phyloP scores from a whole-genome alignment of 2,329 filamentous ascomycete genomes.

The Calonectria henricotiae region DNA sequence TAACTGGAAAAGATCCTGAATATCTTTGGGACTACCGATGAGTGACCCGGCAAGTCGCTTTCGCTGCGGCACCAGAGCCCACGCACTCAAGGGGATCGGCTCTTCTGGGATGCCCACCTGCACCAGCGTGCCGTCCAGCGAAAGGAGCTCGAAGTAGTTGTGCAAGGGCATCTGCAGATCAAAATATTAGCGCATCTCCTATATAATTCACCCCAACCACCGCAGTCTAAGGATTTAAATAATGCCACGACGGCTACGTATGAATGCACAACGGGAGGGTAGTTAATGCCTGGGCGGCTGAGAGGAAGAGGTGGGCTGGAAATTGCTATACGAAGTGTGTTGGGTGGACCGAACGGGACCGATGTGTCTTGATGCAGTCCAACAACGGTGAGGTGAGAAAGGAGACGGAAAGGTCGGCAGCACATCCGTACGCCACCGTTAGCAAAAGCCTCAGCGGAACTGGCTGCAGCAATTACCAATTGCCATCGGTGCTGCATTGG shows the following conservation, averaged over 20 bases:
- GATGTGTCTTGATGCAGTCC: not conserved
- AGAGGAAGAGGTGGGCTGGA: not conserved
- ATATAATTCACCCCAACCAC: slow-evolving; percentile 11
- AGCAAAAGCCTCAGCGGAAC: not conserved
- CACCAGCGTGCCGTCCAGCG: slow-evolving; percentile 71
- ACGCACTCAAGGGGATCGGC: slow-evolving; percentile 42
- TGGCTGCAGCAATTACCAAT: not conserved
- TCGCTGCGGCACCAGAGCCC: slow-evolving; percentile 40
- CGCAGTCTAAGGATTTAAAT: slow-evolving; percentile 1
- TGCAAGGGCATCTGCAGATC: slow-evolving; percentile 44
- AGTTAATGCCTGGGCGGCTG: slow-evolving; percentile 11
- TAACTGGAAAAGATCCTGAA: slow-evolving; percentile 73
- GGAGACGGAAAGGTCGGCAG: not conserved
- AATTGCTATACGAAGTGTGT: slow-evolving; percentile 10
- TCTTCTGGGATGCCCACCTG: slow-evolving; percentile 73
- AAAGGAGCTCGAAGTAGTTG: slow-evolving; percentile 56
- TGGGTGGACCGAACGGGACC: not conserved
- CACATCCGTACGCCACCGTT: not conserved
- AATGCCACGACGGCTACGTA: not conserved
- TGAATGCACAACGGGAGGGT: slow-evolving; percentile 18
- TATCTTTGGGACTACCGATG: slow-evolving; percentile 70
- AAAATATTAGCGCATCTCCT: slow-evolving; percentile 20
- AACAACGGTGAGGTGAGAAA: not conserved
- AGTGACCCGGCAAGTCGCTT: slow-evolving; percentile 55
- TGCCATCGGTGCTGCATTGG: not conserved